A percentile compares a stretch with the other conserved stretches of the same genome.
Conservation (phyloP, 345 rosid genomes). For the Orychophragmus violaceus region DNA sequence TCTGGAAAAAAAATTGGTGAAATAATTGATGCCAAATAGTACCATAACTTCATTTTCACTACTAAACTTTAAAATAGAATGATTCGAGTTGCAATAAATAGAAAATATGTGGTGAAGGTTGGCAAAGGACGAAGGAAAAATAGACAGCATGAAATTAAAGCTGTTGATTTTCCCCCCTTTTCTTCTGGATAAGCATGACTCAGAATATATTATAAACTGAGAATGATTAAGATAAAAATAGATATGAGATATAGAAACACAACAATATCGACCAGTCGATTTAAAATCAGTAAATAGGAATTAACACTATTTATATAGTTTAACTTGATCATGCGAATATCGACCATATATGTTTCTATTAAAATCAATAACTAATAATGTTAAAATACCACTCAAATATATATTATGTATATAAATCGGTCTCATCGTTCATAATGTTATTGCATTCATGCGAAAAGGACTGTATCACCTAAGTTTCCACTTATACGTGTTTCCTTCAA, state of each 20-base stretch:
- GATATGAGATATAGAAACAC: not conserved
- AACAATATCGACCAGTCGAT: constrained; percentile 1
- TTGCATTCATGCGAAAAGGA: constrained; percentile 10
- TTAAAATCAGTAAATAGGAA: not conserved
- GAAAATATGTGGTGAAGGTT: constrained; percentile 21
- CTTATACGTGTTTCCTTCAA: constrained; percentile 33
- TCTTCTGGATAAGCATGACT: constrained; percentile 24
- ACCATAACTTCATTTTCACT: constrained; percentile 10
- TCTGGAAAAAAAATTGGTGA: not conserved
- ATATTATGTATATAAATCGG: not conserved
- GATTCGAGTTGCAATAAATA: constrained; percentile 14
- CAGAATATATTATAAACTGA: constrained; percentile 7
- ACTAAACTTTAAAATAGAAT: constrained; percentile 21
- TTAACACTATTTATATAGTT: too few relatives aligned
- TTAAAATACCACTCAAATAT: too few relatives aligned
- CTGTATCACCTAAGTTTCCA: constrained; percentile 34
- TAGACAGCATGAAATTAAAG: too few relatives aligned
- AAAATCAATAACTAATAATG: not conserved
- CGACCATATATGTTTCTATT: not conserved
- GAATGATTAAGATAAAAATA: constrained; percentile 14
- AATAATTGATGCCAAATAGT: not conserved
- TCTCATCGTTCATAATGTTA: constrained; percentile 5
- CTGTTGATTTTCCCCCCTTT: constrained; percentile 23
- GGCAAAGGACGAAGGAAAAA: constrained; percentile 5
- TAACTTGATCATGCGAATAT: constrained; percentile 9